Conservation (phyloP, 768 basidiomycete genomes). For the Kockovaella imperatae region DNA sequence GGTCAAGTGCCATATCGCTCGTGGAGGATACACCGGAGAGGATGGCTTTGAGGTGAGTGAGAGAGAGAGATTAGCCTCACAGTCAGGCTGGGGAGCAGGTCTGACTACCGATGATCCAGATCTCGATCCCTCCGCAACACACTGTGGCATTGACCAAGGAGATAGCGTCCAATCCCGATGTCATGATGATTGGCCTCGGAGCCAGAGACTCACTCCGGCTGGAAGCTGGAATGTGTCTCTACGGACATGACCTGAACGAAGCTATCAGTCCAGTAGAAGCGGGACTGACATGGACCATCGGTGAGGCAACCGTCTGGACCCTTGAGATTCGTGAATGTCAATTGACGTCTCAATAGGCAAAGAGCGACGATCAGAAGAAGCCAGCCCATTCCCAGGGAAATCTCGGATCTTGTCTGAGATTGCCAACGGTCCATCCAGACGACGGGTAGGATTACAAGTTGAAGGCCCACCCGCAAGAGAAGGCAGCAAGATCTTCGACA, state of each 20-base stretch:
- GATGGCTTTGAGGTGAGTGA: slow-evolving; percentile 83
- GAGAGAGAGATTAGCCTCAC: neutral
- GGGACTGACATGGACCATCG: slow-evolving; percentile 85
- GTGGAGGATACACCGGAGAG: slow-evolving; percentile 96
- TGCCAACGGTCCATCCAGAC: slow-evolving; percentile 65
- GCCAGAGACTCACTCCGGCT: slow-evolving; percentile 88
- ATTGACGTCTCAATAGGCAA: slow-evolving; percentile 55
- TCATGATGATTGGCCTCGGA: slow-evolving; percentile 81
- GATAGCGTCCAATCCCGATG: slow-evolving; percentile 57
- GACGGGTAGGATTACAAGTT: slow-evolving; percentile 74
- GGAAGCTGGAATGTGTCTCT: slow-evolving; percentile 94
- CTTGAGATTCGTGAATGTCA: too few relatives aligned
- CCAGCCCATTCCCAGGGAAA: slow-evolving; percentile 39
- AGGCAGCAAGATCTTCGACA: slow-evolving; percentile 65
- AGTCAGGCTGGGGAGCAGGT: neutral
- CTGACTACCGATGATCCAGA: slow-evolving; percentile 47
- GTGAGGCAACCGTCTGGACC: slow-evolving; percentile 48
- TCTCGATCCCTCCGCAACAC: slow-evolving; percentile 75
- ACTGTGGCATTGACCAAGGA: slow-evolving; percentile 62
- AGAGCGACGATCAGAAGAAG: slow-evolving; percentile 57
- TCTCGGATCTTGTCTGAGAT: slow-evolving; percentile 63
- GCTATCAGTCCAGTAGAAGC: slow-evolving; percentile 79
- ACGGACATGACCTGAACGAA: slow-evolving; percentile 90
- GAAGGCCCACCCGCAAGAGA: slow-evolving; percentile 86
- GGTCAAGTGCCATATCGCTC: slow-evolving; percentile 74